Conservation (phyloP, 495 filamentous ascomycete genomes). For the Clohesyomyces aquaticus region DNA sequence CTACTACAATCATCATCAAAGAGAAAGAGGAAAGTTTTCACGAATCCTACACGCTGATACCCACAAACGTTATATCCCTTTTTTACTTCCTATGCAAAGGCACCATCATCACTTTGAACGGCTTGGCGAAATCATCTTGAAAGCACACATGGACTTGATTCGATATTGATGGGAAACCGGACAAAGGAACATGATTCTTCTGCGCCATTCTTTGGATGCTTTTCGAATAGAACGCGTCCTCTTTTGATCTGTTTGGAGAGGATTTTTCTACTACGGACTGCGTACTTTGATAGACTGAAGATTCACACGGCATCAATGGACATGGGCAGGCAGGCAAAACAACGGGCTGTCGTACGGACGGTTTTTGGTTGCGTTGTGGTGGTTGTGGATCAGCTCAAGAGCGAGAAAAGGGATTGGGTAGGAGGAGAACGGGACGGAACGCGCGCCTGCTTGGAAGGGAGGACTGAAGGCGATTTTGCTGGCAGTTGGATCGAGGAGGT, state of each 20-base stretch:
- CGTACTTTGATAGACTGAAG: constrained; percentile 24
- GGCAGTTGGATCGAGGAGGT: not conserved
- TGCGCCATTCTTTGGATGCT: constrained; percentile 10
- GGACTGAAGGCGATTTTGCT: not conserved
- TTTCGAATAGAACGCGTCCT: too few species aligned
- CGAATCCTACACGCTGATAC: constrained; percentile 43
- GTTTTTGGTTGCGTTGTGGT: constrained; percentile 16
- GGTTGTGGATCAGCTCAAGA: not conserved
- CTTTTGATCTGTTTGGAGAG: too few species aligned
- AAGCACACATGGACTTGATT: constrained; percentile 9
- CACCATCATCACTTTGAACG: constrained; percentile 40
- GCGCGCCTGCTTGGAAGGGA: too few species aligned
- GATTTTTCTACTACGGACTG: too few species aligned
- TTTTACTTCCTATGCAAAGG: constrained; percentile 10
- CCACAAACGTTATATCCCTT: constrained; percentile 45
- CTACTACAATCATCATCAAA: constrained; percentile 31
- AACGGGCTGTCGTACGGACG: constrained; percentile 9
- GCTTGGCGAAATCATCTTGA: constrained; percentile 31
- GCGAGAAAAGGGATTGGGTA: not conserved
- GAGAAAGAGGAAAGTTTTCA: constrained; percentile 42
- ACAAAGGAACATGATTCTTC: constrained; percentile 1
- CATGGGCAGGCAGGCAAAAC: constrained; percentile 16
- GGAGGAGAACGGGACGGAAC: too few species aligned
- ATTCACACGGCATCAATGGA: constrained; percentile 22
- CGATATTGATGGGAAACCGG: constrained; percentile 15